These are phyloP conservation scores for Crithidia thermophila DNA, from an alignment of 208 protist species.

Conservation along the genomic window DNA sequence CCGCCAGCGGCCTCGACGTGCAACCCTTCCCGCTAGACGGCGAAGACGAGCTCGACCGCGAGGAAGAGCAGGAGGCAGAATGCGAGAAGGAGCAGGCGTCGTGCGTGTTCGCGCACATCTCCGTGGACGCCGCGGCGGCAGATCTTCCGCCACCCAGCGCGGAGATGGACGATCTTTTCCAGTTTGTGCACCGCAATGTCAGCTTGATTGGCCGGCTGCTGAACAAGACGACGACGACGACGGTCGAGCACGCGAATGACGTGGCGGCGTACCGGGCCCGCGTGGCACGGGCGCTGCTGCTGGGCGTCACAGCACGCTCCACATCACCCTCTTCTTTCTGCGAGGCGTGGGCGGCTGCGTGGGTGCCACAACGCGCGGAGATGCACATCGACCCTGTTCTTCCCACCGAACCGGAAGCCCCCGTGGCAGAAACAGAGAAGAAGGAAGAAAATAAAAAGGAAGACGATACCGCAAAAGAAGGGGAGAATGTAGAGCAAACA, in stretches of 20 bases:
- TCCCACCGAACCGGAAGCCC: no score
- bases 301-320: constrained; percentile 10
- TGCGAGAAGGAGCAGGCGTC: neutral
- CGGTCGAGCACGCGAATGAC: constrained; percentile 34
- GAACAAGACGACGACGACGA: constrained; percentile 39
- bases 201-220: constrained; percentile 39
- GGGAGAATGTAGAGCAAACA: no score
- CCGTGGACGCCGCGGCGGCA: constrained; percentile 1
- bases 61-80: neutral
- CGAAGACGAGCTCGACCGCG: neutral
- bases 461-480: no score
- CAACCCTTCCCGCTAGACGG: constrained; percentile 14
- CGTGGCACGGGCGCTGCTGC: constrained; percentile 28
- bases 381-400: no score
- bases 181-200: constrained; percentile 44
- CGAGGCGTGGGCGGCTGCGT: constrained; percentile 17
- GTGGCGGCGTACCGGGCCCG: constrained; percentile 26
- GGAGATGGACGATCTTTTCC: constrained; percentile 63
- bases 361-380: constrained; percentile 23
- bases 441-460: neutral
- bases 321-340: neutral
- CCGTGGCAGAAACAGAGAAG: neutral
- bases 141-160: constrained; percentile 31
- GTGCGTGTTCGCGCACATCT: constrained; percentile 16
- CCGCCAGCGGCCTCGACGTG: neutral